phyloP scores from a whole-genome alignment of 768 basidiomycete species.

The Lyophyllum semitale region DNA sequence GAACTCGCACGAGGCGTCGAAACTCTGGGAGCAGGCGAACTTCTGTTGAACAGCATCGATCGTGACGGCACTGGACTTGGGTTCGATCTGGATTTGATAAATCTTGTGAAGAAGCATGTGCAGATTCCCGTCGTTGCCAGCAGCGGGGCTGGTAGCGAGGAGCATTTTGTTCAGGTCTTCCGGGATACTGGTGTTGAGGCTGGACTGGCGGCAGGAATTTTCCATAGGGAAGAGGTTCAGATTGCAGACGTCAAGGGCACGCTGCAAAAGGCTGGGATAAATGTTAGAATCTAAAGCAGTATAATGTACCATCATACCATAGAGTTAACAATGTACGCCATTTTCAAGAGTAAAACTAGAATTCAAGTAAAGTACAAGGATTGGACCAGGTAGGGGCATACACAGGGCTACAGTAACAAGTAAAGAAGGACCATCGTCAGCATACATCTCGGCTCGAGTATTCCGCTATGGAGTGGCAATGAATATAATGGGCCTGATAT shows the following conservation, averaged over 20 bases:
- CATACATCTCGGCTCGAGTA: slow-evolving; percentile 14
- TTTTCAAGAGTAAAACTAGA: not conserved
- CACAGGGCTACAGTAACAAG: slow-evolving; percentile 8
- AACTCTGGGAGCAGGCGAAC: slow-evolving; percentile 89
- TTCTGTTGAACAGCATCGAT: slow-evolving; percentile 95
- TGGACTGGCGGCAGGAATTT: slow-evolving; percentile 95
- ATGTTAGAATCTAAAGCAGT: slow-evolving; percentile 34
- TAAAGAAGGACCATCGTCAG: slow-evolving; percentile 5
- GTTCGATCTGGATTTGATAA: slow-evolving; percentile 85
- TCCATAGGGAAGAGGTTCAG: slow-evolving; percentile 86
- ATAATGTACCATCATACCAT: not conserved
- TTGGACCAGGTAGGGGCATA: not conserved
- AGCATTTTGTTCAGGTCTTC: slow-evolving; percentile 92
- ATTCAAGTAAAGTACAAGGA: slow-evolving; percentile 11
- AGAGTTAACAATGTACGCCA: not conserved
- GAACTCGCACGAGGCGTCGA: slow-evolving; percentile 94
- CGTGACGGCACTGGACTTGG: slow-evolving; percentile 91
- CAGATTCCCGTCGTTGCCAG: slow-evolving; percentile 93
- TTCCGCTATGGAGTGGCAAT: slow-evolving; percentile 1
- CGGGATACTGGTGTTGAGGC: slow-evolving; percentile 79
- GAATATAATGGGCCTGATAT: slow-evolving; percentile 17
- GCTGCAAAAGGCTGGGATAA: slow-evolving; percentile 48
- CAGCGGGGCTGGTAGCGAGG: slow-evolving; percentile 83
- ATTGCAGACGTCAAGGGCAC: slow-evolving; percentile 79
- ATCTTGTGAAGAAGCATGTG: slow-evolving; percentile 73